phyloP scores from a whole-genome alignment of 2,329 filamentous ascomycete species.

The Fusarium sp. region DNA sequence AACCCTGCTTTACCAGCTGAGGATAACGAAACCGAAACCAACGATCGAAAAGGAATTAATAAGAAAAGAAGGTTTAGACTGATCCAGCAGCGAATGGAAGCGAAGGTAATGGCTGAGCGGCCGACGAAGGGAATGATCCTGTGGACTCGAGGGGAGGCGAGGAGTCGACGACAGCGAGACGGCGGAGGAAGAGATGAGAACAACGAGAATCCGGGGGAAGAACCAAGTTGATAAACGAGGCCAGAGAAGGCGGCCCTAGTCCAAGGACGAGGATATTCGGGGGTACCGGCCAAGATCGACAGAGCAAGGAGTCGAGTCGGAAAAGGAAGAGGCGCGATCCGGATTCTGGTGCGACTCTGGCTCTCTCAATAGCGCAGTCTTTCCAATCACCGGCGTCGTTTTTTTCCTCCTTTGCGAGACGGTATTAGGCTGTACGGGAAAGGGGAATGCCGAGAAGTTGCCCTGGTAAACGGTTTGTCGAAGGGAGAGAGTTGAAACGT shows the following conservation, averaged over 20 bases:
- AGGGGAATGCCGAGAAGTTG: constrained; percentile 30
- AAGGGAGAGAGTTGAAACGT: constrained; percentile 42
- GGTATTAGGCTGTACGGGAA: constrained; percentile 29
- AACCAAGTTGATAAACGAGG: constrained; percentile 39
- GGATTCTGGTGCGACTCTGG: constrained; percentile 29
- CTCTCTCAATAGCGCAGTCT: constrained; percentile 13
- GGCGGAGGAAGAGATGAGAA: constrained; percentile 34
- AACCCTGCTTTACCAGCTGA: constrained; percentile 5
- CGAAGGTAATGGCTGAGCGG: constrained; percentile 38
- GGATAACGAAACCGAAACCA: constrained; percentile 14
- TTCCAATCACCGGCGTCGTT: constrained; percentile 6
- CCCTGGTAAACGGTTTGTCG: constrained; percentile 13
- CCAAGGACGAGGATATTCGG: background rate
- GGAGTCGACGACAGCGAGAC: constrained; percentile 37
- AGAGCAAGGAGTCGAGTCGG: background rate
- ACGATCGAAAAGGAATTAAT: constrained; percentile 31
- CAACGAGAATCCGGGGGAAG: constrained; percentile 22
- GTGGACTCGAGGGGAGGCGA: constrained; percentile 16
- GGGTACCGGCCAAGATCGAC: background rate
- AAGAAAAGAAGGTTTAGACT: constrained; percentile 59
- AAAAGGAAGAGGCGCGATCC: constrained; percentile 30
- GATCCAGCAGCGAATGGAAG: constrained; percentile 66
- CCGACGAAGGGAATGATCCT: constrained; percentile 23
- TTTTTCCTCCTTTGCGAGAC: background rate
- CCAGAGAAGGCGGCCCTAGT: background rate